phyloP scores from a whole-genome alignment of 345 rosid genomes.

The Jatropha curcas region DNA sequence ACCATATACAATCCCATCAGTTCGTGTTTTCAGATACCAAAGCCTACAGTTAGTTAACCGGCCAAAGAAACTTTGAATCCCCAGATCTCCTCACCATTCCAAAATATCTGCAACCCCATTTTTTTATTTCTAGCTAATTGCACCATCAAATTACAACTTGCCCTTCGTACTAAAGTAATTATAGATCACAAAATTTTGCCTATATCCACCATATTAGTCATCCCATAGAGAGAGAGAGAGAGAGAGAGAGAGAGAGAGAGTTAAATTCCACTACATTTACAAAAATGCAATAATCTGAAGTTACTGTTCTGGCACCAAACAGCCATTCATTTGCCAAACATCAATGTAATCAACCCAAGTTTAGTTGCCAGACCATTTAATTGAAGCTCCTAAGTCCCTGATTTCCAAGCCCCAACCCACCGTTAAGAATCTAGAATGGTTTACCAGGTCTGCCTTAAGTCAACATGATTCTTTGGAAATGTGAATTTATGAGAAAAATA shows the following conservation, averaged over 20 bases:
- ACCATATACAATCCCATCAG: neutral
- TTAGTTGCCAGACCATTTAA: neutral
- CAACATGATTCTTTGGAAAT: neutral
- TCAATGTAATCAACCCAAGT: neutral
- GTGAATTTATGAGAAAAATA: neutral
- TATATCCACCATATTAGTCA: too few relatives aligned
- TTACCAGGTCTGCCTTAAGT: neutral
- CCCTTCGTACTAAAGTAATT: neutral
- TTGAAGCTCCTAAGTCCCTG: neutral
- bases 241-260: too few relatives aligned
- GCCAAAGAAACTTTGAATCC: neutral
- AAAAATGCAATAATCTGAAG: too few relatives aligned
- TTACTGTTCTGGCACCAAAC: neutral
- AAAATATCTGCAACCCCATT: neutral
- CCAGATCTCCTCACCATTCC: neutral
- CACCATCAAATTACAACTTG: neutral
- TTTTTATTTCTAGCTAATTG: neutral
- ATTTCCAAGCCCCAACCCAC: neutral
- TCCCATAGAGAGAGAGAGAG: too few relatives aligned
- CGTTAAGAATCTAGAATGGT: too few relatives aligned
- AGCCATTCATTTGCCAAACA: neutral
- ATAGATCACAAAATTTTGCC: neutral
- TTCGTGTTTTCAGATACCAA: too few relatives aligned
- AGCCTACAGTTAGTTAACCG: too few relatives aligned
- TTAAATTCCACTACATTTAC: too few relatives aligned